Evolutionary conservation across 106 monocot genomes (phyloP), one percentile per base, ranked within the genome.

Genomic region (Apostasia shenzhenica): DNA sequence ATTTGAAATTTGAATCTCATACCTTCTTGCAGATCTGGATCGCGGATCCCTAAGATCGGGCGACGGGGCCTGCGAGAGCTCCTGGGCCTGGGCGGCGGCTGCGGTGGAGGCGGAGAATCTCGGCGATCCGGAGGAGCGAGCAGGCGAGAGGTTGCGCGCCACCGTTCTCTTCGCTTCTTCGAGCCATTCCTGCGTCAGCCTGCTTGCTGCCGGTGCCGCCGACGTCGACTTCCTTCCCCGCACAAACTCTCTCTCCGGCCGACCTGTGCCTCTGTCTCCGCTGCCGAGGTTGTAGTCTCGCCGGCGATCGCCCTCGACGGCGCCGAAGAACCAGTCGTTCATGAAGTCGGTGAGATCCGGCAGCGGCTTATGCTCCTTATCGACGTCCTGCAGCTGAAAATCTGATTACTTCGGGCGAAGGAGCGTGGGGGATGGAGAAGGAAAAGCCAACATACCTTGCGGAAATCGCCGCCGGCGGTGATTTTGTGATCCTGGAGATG

Each of bases 251-350:
- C 39, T 59, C 63, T 2, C 56, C 48, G 0, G 26, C 56, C n/a
- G 45, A 2, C 2, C 75, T 62, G 8, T 71, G 4, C 8, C 55
- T 14, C 2, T 14, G 2, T 4, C 59, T 40, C 13, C 62, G 1
- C 4, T 45, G 43, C 45, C 61, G 1, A 41, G 3, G 48, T 53
- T 10, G 53, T 62, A 6, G 3, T 41, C 14, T 4, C 59, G n/a
- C 41, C 42, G 53, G 48, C 67, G 54, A 13, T 55, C 45, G 8
- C 6, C 10, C 37, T 45, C 62, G 55, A 47, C 72, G 26, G 47
- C 56, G 2, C 84, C 84, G 37, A 75, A 85, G 74, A 81, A 81
- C 81, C 80, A 78, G 13, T 85, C 77, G 54, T 81, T 72, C 77
- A 81, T 85, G n/a, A 85, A 75, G 68, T 78, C 74, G 0, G 77